These are phyloP conservation scores for Aspergillus udagawae DNA, from an alignment of 2,329 filamentous ascomycete genomes.

Conservation along the genomic window DNA sequence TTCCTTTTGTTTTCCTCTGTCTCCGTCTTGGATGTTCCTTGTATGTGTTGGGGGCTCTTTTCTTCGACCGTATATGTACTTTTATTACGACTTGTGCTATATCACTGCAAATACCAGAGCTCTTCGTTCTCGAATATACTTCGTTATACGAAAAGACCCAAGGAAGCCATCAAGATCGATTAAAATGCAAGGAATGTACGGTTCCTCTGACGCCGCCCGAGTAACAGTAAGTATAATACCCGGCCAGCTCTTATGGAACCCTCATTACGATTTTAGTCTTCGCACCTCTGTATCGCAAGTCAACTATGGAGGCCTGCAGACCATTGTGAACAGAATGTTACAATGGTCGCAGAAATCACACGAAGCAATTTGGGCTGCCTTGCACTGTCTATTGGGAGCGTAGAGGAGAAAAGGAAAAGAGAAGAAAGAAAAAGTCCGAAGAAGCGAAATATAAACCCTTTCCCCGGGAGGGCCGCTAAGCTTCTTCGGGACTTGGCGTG, in stretches of 20 bases:
- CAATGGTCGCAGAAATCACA: slow-evolving; percentile 46
- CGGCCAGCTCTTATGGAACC: slow-evolving; percentile 72
- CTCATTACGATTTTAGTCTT: slow-evolving; percentile 48
- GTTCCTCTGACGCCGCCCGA: slow-evolving; percentile 81
- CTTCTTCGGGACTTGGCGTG: slow-evolving; percentile 15
- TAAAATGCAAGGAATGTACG: slow-evolving; percentile 52
- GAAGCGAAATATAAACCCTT: slow-evolving; percentile 16
- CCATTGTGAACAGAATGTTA: slow-evolving; percentile 65
- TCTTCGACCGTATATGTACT: slow-evolving; percentile 30
- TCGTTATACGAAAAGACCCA: slow-evolving; percentile 16
- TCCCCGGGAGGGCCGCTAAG: slow-evolving; percentile 20
- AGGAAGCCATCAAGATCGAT: slow-evolving; percentile 1
- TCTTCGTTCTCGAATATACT: slow-evolving; percentile 11
- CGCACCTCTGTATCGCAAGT: slow-evolving; percentile 60
- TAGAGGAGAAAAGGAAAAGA: slow-evolving; percentile 44
- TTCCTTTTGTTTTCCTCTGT: slow-evolving; percentile 18
- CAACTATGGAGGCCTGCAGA: slow-evolving; percentile 59
- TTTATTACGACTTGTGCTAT: slow-evolving; percentile 26
- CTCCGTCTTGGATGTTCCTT: slow-evolving; percentile 18
- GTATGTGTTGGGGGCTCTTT: slow-evolving; percentile 18
- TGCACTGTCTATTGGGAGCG: slow-evolving; percentile 86
- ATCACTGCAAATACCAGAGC: slow-evolving; percentile 21
- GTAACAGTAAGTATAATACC: slow-evolving; percentile 61
- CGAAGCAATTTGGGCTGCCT: slow-evolving; percentile 54
- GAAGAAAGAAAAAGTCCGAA: slow-evolving; percentile 12